Evolutionary conservation across 805 yeast species (phyloP).

Genomic region (Crinitomyces ghanaensis): DNA sequence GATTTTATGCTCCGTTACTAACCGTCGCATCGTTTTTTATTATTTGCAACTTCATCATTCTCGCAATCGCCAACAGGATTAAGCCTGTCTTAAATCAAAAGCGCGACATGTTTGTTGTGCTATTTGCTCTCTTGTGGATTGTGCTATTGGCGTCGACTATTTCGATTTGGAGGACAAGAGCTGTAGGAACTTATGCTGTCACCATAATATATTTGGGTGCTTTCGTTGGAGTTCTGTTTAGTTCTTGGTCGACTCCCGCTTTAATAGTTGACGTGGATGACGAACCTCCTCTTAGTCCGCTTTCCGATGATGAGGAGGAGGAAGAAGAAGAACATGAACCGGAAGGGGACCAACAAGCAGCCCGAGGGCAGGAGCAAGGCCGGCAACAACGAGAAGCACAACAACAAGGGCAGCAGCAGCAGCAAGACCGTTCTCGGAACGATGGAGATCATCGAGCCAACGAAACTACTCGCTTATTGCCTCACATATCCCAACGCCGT

Average conservation of each 20-base stretch:
- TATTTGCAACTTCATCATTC: conserved; percentile 42
- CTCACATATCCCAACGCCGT: not conserved
- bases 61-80: conserved; percentile 34
- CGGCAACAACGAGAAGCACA: no score
- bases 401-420: no score
- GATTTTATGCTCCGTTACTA: conserved; percentile 38
- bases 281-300: conserved; percentile 4
- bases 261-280: conserved; percentile 9
- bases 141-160: no score
- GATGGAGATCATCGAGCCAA: no score
- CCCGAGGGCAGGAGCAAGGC: no score
- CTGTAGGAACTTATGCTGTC: no score
- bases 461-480: conserved; percentile 1
- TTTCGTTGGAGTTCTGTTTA: no score
- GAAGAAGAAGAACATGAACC: conserved; percentile 3
- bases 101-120: conserved; percentile 43
- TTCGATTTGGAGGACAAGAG: no score
- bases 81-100: conserved; percentile 49
- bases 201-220: no score
- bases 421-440: no score
- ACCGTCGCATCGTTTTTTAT: conserved; percentile 37
- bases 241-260: no score
- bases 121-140: conserved; percentile 48
- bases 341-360: no score
- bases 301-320: conserved; percentile 4